A percentile compares a stretch with the other conserved stretches of the same genome.
Conservation (phyloP, 192 early-diverging fungal genomes). For the Gamsiella multidivaricata region DNA sequence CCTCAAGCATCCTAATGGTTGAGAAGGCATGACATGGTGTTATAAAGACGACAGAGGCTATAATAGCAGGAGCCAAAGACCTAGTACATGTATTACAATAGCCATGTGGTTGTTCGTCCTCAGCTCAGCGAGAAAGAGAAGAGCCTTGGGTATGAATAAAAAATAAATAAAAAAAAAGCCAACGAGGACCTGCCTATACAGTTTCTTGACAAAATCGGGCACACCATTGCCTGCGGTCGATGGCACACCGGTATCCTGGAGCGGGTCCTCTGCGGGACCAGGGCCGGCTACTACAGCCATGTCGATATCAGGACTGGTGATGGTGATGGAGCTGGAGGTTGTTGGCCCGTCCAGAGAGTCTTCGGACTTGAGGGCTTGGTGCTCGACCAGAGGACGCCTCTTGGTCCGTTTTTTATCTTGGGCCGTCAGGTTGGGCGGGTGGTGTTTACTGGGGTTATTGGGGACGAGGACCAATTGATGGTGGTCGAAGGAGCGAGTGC, state of each 20-base stretch:
- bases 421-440: constrained; percentile 46
- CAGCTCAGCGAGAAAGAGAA: background rate
- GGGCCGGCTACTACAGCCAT: constrained; percentile 14
- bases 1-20: constrained; percentile 77
- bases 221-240: constrained; percentile 40
- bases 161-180: background rate
- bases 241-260: background rate
- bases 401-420: constrained; percentile 48
- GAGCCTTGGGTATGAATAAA: no score
- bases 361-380: background rate
- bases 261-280: constrained; percentile 14
- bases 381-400: constrained; percentile 42
- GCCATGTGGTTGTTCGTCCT: background rate
- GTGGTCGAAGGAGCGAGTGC: background rate
- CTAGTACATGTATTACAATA: background rate
- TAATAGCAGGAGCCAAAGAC: no score
- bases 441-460: background rate
- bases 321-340: background rate
- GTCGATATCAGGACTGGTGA: constrained; percentile 10
- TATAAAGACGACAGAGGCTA: no score
- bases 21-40: background rate
- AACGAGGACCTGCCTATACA: constrained; percentile 45
- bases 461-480: background rate
- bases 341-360: background rate
- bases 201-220: constrained; percentile 64